Base-by-base conservation (phyloP, 176 grass and related monocot genomes). In the Musa beccarii region DNA sequence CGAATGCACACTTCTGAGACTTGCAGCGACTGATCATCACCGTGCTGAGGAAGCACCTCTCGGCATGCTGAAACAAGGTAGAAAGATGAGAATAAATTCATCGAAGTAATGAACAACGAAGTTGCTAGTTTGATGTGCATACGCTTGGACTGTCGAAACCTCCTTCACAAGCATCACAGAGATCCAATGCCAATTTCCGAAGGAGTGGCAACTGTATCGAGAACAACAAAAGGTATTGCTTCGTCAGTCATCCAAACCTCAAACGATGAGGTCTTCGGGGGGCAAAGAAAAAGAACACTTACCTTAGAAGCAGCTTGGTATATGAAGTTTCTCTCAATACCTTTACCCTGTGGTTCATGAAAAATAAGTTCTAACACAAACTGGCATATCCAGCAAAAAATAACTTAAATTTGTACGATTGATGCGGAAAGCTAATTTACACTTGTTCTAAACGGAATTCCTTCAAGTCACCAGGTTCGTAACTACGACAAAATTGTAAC, bases 21-120 rank as follows among this genome's bases (percentile, higher is more conserved):
- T 84, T 96, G 83, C 89, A 96, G 25, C 89, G 85, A 61, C 89
- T 96, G 77, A 96, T 89, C 73, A 66, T 92, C 54, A 92, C 78
- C 1, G 49, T 76, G 59, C 86, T 75, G 1, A 96, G 74, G 73
- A 81, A 87, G 10, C 53, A 79, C 8, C 66, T 49, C 84, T 96
- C 52, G 34, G 54, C 53, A 79, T 51, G 26, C 78, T 79, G 78
- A 69, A 68, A 89, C 11, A 57, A 10, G 56, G n/a, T 11, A 3
- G 6, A 49, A 59, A 9, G 21, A 12, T 10, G 26, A 74, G 49
- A 16, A 6, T 49, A 25, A 15, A 26, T 12, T 10, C 49, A 22
- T 24, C 0, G 6, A 53, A 1, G 13, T 14, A n/a, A 51, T 62
- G 52, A 26, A 1, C 3, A 13, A 79, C 17, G 26, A 20, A n/a